Evolutionary conservation across 768 basidiomycete species (phyloP).

Genomic region (Lactarius hatsudake): DNA sequence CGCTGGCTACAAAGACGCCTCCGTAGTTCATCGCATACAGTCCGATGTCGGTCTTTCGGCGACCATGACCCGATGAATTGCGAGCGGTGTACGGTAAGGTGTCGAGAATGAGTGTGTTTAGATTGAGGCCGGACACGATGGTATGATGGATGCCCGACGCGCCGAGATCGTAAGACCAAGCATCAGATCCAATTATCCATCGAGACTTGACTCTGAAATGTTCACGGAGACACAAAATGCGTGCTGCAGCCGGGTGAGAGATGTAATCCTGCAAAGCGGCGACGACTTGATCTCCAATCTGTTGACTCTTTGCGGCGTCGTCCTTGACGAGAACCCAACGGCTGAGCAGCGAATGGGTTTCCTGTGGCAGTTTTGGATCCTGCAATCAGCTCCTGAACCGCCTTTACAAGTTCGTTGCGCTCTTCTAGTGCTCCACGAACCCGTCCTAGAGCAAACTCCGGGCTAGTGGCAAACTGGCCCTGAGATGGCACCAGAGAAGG

Average conservation of each 20-base stretch:
- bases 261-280: constrained; percentile 44
- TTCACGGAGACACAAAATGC: constrained; percentile 56
- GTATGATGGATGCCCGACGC: constrained; percentile 93
- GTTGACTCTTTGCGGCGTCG: constrained; percentile 58
- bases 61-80: constrained; percentile 60
- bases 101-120: constrained; percentile 96
- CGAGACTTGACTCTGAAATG: constrained; percentile 69
- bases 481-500: constrained; percentile 67
- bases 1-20: constrained; percentile 91
- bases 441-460: constrained; percentile 92
- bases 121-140: constrained; percentile 84
- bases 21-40: constrained; percentile 99
- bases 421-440: constrained; percentile 79
- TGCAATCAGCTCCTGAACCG: constrained; percentile 67
- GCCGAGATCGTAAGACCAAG: constrained; percentile 97
- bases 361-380: constrained; percentile 44
- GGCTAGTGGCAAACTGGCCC: constrained; percentile 79
- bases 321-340: constrained; percentile 81
- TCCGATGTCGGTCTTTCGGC: constrained; percentile 94
- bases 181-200: constrained; percentile 98
- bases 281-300: constrained; percentile 57
- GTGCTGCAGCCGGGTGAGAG: constrained; percentile 46
- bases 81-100: constrained; percentile 85
- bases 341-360: constrained; percentile 69
- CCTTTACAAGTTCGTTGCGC: constrained; percentile 61